phyloP scores from a whole-genome alignment of 1,284 basidiomycete genomes.

The Cerrena zonata region DNA sequence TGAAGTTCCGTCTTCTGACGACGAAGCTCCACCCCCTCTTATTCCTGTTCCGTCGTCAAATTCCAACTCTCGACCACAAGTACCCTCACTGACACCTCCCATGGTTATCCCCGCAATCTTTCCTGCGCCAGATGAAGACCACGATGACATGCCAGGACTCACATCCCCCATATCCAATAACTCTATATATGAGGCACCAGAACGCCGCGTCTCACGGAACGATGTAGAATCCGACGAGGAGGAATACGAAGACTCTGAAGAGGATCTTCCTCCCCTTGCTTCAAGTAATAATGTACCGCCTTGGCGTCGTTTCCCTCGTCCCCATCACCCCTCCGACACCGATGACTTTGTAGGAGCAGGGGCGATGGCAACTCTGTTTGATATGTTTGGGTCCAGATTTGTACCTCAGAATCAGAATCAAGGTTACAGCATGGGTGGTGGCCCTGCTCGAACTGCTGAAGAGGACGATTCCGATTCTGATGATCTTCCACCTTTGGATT shows the following conservation, averaged over 20 bases:
- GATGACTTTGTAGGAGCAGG: background rate
- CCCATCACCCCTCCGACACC: background rate
- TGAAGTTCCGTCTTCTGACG: no score
- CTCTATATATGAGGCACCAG: background rate
- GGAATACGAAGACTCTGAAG: background rate
- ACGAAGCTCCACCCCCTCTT: conserved; percentile 6
- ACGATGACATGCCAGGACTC: background rate
- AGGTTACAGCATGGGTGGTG: background rate
- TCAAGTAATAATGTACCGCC: background rate
- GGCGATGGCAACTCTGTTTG: background rate
- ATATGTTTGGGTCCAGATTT: background rate
- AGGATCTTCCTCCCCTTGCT: background rate
- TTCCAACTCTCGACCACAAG: background rate
- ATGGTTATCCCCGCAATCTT: background rate
- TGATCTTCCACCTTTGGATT: background rate
- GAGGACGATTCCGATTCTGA: background rate
- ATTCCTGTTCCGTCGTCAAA: background rate
- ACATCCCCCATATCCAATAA: background rate
- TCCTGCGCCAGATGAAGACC: background rate
- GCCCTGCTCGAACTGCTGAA: background rate
- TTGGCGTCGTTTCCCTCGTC: background rate
- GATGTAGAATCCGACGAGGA: background rate
- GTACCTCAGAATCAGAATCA: background rate
- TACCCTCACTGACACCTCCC: background rate
- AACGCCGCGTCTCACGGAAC: background rate